Percentiles rank a stretch among this genome's conserved stretches.
phyloP scores from a whole-genome alignment of 2,329 filamentous ascomycete genomes.

The Venturia asperata region DNA sequence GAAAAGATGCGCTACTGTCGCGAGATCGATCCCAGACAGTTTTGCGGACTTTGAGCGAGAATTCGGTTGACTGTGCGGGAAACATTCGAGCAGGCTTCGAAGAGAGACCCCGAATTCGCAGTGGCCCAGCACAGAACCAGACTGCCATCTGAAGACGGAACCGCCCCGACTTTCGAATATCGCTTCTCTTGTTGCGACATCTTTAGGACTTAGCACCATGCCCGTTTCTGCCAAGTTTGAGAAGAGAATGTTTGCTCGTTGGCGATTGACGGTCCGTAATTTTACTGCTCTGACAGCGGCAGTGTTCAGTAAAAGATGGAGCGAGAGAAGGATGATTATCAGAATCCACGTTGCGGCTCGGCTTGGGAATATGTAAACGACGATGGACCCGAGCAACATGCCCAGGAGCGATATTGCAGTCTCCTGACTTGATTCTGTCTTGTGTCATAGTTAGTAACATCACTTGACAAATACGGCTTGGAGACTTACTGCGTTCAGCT shows the following conservation, averaged over 20 bases:
- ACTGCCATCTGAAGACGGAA: slow-evolving; percentile 2
- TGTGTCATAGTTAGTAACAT: not conserved
- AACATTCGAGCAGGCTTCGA: not conserved
- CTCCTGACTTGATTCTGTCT: slow-evolving; percentile 13
- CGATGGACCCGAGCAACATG: slow-evolving; percentile 1
- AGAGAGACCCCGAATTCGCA: slow-evolving; percentile 9
- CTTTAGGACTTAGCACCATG: not conserved
- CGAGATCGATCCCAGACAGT: not conserved
- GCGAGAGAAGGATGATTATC: not conserved
- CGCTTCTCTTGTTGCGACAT: not conserved
- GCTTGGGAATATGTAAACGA: slow-evolving; percentile 1
- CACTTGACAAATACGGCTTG: not conserved
- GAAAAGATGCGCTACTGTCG: not conserved
- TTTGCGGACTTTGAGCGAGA: not conserved
- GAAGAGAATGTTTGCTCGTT: not conserved
- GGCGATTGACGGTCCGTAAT: not conserved
- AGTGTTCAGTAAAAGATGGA: not conserved
- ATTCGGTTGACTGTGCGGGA: not conserved
- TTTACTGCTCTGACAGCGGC: slow-evolving; percentile 1
- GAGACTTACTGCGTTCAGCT: not conserved
- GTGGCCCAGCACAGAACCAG: not conserved
- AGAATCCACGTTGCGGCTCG: not conserved
- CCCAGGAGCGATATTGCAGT: not conserved
- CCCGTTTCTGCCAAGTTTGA: not conserved
- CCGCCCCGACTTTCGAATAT: slow-evolving; percentile 7